phyloP scores from a whole-genome alignment of 257 asterid genomes.

The Salvia splendens region DNA sequence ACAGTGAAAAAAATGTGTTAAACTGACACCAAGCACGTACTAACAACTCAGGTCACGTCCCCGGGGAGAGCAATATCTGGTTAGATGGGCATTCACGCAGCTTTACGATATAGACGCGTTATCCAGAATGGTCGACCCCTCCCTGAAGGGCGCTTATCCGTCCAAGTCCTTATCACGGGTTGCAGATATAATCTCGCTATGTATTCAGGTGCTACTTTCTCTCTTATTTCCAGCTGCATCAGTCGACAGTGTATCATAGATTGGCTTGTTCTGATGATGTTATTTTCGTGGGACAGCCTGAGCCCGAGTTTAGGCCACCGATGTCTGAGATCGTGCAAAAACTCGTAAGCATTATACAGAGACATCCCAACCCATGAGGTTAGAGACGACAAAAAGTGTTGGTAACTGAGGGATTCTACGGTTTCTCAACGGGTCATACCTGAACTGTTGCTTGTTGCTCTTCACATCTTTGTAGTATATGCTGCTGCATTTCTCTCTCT shows the following conservation, averaged over 20 bases:
- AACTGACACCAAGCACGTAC: neutral
- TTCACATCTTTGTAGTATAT: slow-evolving; percentile 3
- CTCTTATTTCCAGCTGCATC: neutral
- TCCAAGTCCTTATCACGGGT: slow-evolving; percentile 82
- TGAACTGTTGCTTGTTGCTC: slow-evolving; percentile 34
- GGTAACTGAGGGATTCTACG: slow-evolving; percentile 7
- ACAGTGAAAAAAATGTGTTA: neutral
- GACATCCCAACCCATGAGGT: neutral
- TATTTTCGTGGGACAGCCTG: slow-evolving; percentile 47
- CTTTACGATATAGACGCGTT: slow-evolving; percentile 84
- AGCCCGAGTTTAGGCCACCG: slow-evolving; percentile 94
- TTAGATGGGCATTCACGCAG: slow-evolving; percentile 81
- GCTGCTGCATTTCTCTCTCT: neutral
- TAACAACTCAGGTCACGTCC: slow-evolving; percentile 57
- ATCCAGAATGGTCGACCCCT: slow-evolving; percentile 90
- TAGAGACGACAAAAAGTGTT: neutral
- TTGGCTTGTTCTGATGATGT: too few relatives aligned
- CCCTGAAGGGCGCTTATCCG: slow-evolving; percentile 71
- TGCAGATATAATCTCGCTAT: slow-evolving; percentile 85
- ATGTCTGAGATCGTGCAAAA: slow-evolving; percentile 91
- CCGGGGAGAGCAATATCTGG: slow-evolving; percentile 74
- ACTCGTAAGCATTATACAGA: slow-evolving; percentile 53
- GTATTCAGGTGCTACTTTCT: slow-evolving; percentile 65
- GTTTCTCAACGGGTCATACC: neutral
- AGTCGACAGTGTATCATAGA: too few relatives aligned